Evolutionary conservation across 371 early-diverging fungal species (phyloP).

Genomic region (Mortierella sp.): DNA sequence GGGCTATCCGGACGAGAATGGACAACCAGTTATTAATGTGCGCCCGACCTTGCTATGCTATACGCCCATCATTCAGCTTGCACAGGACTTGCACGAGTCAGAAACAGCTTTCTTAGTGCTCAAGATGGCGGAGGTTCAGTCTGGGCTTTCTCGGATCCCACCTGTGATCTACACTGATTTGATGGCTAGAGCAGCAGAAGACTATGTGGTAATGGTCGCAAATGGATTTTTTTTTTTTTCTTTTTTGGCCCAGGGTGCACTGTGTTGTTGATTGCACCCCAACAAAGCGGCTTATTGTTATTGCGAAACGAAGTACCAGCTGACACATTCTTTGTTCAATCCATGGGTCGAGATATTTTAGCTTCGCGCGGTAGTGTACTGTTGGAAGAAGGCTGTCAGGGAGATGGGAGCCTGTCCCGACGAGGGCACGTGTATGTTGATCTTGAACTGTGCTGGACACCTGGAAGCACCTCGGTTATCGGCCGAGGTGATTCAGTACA

Average conservation of each 20-base stretch:
- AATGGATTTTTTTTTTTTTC: not conserved
- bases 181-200: slow-evolving; percentile 58
- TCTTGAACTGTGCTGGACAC: slow-evolving; percentile 71
- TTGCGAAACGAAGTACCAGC: too few relatives aligned
- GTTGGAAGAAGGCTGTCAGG: slow-evolving; percentile 63
- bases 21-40: slow-evolving; percentile 41
- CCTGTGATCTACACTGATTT: slow-evolving; percentile 61
- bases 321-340: too few relatives aligned
- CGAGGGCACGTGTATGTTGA: slow-evolving; percentile 71
- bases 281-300: too few relatives aligned
- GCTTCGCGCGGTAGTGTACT: slow-evolving; percentile 60
- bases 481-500: slow-evolving; percentile 65
- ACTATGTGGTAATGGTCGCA: slow-evolving; percentile 53
- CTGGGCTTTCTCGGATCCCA: slow-evolving; percentile 55
- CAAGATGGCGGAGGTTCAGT: slow-evolving; percentile 61
- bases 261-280: not conserved
- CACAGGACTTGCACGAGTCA: slow-evolving; percentile 53
- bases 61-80: slow-evolving; percentile 54
- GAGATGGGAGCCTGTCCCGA: slow-evolving; percentile 59
- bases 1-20: slow-evolving; percentile 47
- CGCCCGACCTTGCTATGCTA: slow-evolving; percentile 56
- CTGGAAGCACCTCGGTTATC: slow-evolving; percentile 67
- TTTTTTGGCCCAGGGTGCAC: not conserved
- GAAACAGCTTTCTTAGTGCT: slow-evolving; percentile 59
- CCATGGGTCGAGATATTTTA: slow-evolving; percentile 31